Percentiles rank a stretch among this genome's conserved stretches.
Evolutionary conservation across 257 asterid species (phyloP).

Genomic region (Capsicum baccatum): DNA sequence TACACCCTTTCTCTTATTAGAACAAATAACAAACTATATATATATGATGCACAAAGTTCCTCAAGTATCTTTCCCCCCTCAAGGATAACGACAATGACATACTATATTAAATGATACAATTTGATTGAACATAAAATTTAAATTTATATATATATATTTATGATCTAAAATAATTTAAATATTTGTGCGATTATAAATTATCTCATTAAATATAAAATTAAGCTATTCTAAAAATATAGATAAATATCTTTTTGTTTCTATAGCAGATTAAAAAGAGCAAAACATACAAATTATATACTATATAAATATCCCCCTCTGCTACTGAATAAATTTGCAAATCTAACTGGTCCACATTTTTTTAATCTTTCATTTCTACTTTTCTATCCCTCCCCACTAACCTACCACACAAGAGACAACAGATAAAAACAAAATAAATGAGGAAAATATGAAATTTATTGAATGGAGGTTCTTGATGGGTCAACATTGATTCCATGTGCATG

Average conservation of each 20-base stretch:
- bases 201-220: not conserved
- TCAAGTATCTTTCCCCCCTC: not conserved
- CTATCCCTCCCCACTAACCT: not conserved
- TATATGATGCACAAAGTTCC: not conserved
- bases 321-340: not conserved
- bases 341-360: not conserved
- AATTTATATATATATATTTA: no score
- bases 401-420: not conserved
- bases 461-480: constrained; percentile 5
- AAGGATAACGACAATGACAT: not conserved
- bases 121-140: not conserved
- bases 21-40: not conserved
- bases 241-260: no score
- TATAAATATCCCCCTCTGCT: no score
- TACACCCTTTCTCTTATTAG: not conserved
- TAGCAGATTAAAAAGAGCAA: no score
- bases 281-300: no score
- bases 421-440: not conserved
- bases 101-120: not conserved
- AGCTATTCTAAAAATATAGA: not conserved
- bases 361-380: not conserved
- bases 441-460: not conserved
- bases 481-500: constrained; percentile 16
- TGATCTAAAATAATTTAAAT: no score
- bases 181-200: not conserved